Base-by-base conservation (phyloP, 1,139 yeast genomes). In the Hansenula lynferdii region DNA sequence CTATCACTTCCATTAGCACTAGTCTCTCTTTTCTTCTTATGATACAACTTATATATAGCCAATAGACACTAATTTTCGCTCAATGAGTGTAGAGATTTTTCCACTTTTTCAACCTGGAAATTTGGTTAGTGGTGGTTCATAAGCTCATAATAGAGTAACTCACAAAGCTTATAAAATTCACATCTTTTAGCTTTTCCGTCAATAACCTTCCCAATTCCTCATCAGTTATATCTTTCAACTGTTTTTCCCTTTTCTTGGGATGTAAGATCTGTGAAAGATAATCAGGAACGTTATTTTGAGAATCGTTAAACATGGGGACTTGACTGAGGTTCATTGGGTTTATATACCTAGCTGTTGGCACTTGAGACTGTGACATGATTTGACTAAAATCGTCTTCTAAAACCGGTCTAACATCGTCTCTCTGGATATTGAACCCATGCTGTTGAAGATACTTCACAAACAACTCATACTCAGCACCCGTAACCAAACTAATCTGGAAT, bases 91-190 rank as follows among this genome's bases (percentile, higher is more conserved):
- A 51, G 34, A 28, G 48, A 45, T 1, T 23, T 24, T 29, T 50
- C 55, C 4, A 52, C 37, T 24, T 47, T 40, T 26, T 46, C 51
- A 3, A 24, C 35, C 35, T 25, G 7, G 4, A 32, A 5, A 7
- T 12, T 11, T 12, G n/a, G 23, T 31, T 31, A 23, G 34, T 32
- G 8, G n/a, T n/a, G n/a, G n/a, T n/a, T 15, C 19, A 22, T 21
- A 23, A 8, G 16, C 28, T 12, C 26, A 12, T 7, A 6, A 14
- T n/a, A 6, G 8, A 17, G 6, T 8, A 18, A 32, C 28, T 11
- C 17, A 52, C 55, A 40, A 52, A 49, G 14, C 39, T 42, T 16
- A 52, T 44, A 30, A 52, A 52, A 6, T 40, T 40, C 20, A 37
- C 31, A 37, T 51, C 55, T 26, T 44, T 46, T 15, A 52, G 43